phyloP scores from a whole-genome alignment of 371 early-diverging fungal genomes.

The Choanephora cucurbitarum region DNA sequence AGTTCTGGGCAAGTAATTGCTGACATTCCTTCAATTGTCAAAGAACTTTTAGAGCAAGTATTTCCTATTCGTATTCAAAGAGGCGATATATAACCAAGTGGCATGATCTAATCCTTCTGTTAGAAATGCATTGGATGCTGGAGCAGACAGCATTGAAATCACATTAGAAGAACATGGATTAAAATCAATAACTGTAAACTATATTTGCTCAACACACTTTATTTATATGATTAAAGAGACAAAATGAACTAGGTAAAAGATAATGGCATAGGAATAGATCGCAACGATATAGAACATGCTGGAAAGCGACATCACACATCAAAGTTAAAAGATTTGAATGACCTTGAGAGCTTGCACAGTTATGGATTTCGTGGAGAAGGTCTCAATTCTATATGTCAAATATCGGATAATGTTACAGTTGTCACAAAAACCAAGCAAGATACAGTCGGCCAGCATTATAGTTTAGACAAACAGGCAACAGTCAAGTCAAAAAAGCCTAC shows the following conservation, averaged over 20 bases:
- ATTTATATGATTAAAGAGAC: not conserved
- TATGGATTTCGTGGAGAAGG: constrained; percentile 79
- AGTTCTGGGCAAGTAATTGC: constrained; percentile 39
- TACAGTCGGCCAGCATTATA: constrained; percentile 31
- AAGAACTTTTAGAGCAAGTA: constrained; percentile 44
- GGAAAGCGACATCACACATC: constrained; percentile 69
- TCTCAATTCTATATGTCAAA: constrained; percentile 53
- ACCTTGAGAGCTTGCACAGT: constrained; percentile 50
- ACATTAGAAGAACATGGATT: constrained; percentile 40
- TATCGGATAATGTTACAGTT: constrained; percentile 33
- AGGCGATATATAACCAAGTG: not conserved
- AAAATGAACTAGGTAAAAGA: constrained; percentile 54
- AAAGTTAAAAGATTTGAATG: constrained; percentile 66
- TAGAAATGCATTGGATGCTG: constrained; percentile 57
- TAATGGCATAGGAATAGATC: constrained; percentile 61
- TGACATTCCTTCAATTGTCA: constrained; percentile 27
- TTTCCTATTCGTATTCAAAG: not conserved
- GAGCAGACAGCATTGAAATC: constrained; percentile 40
- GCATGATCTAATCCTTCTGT: not conserved
- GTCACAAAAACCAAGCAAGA: constrained; percentile 43
- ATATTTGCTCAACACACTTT: too few relatives aligned
- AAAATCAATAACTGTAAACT: constrained; percentile 31
- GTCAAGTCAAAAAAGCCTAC: constrained; percentile 16
- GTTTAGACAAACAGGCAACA: constrained; percentile 31
- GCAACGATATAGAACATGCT: constrained; percentile 38